Base-by-base conservation (phyloP, 1,284 basidiomycete species). In the Rugosomyces carneus region DNA sequence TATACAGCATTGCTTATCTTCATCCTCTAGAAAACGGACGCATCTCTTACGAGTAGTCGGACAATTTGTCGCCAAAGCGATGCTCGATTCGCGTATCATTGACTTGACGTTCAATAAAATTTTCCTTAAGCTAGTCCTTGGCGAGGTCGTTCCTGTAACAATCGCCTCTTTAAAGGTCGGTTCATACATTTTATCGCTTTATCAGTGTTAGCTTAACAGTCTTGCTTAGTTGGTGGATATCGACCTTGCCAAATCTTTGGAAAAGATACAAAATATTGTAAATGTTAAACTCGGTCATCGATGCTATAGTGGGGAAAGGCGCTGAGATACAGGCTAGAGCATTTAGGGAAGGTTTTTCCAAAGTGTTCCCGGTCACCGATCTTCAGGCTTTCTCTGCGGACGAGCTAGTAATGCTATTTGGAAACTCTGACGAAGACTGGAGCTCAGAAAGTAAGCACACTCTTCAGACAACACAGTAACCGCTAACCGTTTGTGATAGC, bases 41-140 rank as follows among this genome's bases (percentile, higher is more conserved):
- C 83, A 90, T 57, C 80, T 94, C 44, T 88, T 95, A 67, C 81
- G 84, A 44, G 86, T 95, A 16, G 83, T 99, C 35, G 96, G 96
- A 4, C 89, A 96, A 62, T 97, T 99, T 63, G 84, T 97, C n/a
- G 96, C 94, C 27, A 96, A 98, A 69, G 93, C 94, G 1, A 83
- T 99, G 73, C 73, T 99, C 39, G 96, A 99, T 66, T 96, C 93
- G 19, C 80, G 96, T 35, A 98, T 99, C 62, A 94, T 99, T 64
- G 96, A 99, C 65, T 73, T 98, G 57, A 85, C 90, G 39, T 84
- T 99, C 64, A 96, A 93, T 70, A 89, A 89, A 60, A 71, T 94
- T 18, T 97, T 98, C 75, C 72, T 97, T 56, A 91, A 89, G 60
- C 76, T 90, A 34, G 76, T 94, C 1, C 78, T 98, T 8, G 90